Percentiles rank a stretch among this genome's conserved stretches.
Conservation (phyloP, 345 rosid species). For the Moricandia arvensis region DNA sequence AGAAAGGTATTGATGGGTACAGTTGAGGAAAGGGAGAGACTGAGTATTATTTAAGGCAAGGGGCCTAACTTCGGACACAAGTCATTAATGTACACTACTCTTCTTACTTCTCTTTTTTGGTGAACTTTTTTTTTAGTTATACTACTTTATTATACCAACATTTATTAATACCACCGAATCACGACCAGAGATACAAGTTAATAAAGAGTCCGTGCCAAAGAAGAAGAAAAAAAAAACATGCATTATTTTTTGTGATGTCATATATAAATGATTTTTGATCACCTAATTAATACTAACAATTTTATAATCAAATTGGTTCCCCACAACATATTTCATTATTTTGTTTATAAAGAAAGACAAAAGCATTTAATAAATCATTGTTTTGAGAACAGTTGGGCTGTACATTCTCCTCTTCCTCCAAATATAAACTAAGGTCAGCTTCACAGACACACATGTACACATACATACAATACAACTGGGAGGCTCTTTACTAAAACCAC, state of each 20-base stretch:
- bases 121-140: background rate
- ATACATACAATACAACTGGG: no score
- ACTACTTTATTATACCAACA: background rate
- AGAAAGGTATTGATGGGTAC: conserved; percentile 34
- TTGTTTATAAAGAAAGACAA: background rate
- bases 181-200: background rate
- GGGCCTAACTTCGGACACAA: conserved; percentile 35
- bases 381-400: background rate
- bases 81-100: conserved; percentile 29
- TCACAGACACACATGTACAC: background rate
- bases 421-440: background rate
- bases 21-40: conserved; percentile 31
- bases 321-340: background rate
- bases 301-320: background rate
- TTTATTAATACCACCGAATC: conserved; percentile 15
- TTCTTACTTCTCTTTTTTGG: conserved; percentile 2
- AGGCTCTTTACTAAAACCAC: no score
- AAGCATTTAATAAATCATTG: background rate
- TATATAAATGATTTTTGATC: conserved; percentile 3
- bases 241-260: background rate
- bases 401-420: background rate
- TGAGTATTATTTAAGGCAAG: conserved; percentile 7
- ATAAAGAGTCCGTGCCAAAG: conserved; percentile 14
- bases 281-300: background rate
- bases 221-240: background rate